Evolutionary conservation across 1,284 basidiomycete species (phyloP), one percentile per base, ranked within the genome.

Genomic region (Peniophora sp.): DNA sequence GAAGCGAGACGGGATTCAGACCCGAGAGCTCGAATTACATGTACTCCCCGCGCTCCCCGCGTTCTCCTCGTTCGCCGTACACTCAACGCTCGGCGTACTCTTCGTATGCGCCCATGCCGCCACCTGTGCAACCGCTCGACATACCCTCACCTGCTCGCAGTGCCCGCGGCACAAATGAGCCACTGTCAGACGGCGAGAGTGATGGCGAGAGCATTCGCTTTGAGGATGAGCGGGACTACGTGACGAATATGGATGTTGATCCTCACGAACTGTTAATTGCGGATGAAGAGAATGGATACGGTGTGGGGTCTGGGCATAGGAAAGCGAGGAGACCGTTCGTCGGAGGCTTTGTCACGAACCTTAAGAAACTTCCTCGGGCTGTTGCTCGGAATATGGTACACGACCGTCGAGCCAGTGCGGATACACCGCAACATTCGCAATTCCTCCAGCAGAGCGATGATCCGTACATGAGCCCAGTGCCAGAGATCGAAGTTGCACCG

Each of bases 311-410:
- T 3, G 20, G 23, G 10, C 38, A n/a, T 8, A 41, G n/a, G n/a
- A n/a, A 20, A 16, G 50, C 45, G 39, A 55, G 52, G 48, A 58
- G 48, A 45, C 51, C 51, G 16, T 66, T 66, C 47, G 65, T 68
- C 1, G 66, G 66, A n/a, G 66, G 66, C 1, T 68, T 68, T 51
- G 55, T 67, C 3, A 50, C 57, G 1, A 51, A 57, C 9, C 52
- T 67, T 48, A 60, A 53, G 53, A 61, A 53, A 45, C 50, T 67
- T 3, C 65, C 66, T 0, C 57, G 52, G 39, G 59, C 55, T 2
- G 53, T 66, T 52, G 53, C 52, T 23, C 60, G 58, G 48, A 58
- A 57, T 22, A 50, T 56, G 20, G 16, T 53, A 27, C 54, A 55
- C 34, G 61, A 60, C 41, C 55, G 54, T 20, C 51, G 48, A 16